Conservation (phyloP, 1,139 yeast species). For the Diutina neorugosa region DNA sequence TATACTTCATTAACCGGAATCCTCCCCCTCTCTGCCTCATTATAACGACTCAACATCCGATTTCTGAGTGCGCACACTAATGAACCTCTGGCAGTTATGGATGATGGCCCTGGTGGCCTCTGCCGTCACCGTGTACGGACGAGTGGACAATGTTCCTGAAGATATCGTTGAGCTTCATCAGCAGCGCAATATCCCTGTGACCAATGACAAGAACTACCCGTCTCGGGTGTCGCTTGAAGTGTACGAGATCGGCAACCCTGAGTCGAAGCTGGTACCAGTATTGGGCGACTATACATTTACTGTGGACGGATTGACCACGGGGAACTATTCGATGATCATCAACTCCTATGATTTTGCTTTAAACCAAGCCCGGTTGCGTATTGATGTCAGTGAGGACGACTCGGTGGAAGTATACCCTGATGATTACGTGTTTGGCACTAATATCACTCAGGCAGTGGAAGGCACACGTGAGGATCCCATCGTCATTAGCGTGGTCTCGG, state of each 20-base stretch:
- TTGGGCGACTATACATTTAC: neutral
- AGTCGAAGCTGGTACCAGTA: neutral
- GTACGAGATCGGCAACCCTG: neutral
- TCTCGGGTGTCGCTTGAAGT: neutral
- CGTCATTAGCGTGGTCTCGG: neutral
- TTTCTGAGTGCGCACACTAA: neutral
- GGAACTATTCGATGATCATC: neutral
- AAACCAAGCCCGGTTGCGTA: neutral
- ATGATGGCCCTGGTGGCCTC: neutral
- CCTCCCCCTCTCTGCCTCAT: neutral
- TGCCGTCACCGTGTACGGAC: neutral
- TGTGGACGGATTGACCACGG: neutral
- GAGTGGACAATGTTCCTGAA: neutral
- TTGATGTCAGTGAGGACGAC: neutral
- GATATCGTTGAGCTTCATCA: neutral
- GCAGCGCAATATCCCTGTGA: neutral
- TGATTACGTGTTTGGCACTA: neutral
- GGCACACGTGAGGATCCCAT: neutral
- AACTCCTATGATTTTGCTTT: neutral
- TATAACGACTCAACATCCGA: neutral
- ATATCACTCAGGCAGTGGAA: neutral
- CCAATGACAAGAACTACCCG: neutral
- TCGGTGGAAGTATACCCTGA: neutral
- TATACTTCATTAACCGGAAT: too few species aligned
- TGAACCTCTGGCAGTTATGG: neutral